phyloP scores from a whole-genome alignment of 2,329 filamentous ascomycete species.

The Trichoderma atroviride region DNA sequence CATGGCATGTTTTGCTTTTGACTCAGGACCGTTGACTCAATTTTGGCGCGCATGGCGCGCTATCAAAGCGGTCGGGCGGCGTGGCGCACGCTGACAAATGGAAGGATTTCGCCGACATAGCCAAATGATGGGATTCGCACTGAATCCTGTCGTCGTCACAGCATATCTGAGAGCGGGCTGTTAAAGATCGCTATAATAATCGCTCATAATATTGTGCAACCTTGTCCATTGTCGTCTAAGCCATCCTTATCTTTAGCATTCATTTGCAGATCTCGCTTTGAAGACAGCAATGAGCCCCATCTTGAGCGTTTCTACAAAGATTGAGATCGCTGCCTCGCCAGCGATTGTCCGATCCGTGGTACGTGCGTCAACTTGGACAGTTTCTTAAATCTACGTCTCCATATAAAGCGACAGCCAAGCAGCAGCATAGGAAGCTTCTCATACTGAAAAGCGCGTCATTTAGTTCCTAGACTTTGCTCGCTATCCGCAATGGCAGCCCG shows the following conservation, averaged over 20 bases:
- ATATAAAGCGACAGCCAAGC: not conserved
- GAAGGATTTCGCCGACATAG: not conserved
- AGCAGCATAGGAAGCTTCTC: not conserved
- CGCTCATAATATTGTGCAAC: not conserved
- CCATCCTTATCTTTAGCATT: too few relatives aligned
- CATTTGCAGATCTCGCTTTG: not conserved
- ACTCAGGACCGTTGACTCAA: too few relatives aligned
- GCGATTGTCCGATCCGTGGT: conserved; percentile 17
- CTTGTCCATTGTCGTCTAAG: not conserved
- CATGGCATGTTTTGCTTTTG: too few relatives aligned
- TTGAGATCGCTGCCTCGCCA: conserved; percentile 21
- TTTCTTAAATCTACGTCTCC: not conserved
- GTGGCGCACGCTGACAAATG: not conserved
- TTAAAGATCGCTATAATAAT: not conserved
- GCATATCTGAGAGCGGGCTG: not conserved
- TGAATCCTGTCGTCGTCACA: not conserved
- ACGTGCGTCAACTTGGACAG: not conserved
- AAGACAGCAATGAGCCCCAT: conserved; percentile 4
- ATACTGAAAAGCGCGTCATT: not conserved
- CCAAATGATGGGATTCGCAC: not conserved
- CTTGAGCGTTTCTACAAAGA: conserved; percentile 20
- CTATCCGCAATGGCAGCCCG: conserved; percentile 19
- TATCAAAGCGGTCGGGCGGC: not conserved
- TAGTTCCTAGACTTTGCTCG: conserved; percentile 20
- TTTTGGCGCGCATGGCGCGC: not conserved